A percentile compares a stretch with the other conserved stretches of the same genome.
phyloP scores from a whole-genome alignment of 129 eudicot species.

The Escallonia rubra region DNA sequence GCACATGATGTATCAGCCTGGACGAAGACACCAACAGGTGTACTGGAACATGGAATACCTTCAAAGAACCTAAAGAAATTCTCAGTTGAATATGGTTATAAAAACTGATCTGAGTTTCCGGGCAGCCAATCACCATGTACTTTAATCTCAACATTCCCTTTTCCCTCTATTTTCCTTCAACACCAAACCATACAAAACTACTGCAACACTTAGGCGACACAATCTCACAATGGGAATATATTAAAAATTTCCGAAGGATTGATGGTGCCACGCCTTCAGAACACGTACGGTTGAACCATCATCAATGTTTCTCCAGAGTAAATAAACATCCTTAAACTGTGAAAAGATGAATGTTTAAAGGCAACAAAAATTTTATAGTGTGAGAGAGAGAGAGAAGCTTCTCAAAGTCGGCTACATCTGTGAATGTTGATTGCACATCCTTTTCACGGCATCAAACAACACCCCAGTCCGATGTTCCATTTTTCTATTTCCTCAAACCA shows the following conservation, averaged over 20 bases:
- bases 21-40: conserved; percentile 1
- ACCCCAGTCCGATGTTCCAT: background rate
- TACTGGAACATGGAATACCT: background rate
- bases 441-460: background rate
- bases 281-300: conserved; percentile 4
- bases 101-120: background rate
- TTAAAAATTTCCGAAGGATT: background rate
- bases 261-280: background rate
- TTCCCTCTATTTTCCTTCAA: background rate
- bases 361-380: background rate
- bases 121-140: background rate
- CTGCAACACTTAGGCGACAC: background rate
- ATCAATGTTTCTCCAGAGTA: background rate
- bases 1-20: conserved; percentile 22
- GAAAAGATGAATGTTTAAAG: too few relatives aligned
- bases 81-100: too few relatives aligned
- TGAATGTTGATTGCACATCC: background rate
- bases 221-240: background rate
- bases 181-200: background rate
- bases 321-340: too few relatives aligned
- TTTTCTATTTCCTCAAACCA: background rate
- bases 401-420: conserved; percentile 16
- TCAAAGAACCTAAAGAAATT: too few relatives aligned
- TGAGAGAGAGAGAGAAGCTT: background rate
- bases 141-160: background rate